Conservation (phyloP, 2,329 filamentous ascomycete genomes). For the Ramichloridium luteum region DNA sequence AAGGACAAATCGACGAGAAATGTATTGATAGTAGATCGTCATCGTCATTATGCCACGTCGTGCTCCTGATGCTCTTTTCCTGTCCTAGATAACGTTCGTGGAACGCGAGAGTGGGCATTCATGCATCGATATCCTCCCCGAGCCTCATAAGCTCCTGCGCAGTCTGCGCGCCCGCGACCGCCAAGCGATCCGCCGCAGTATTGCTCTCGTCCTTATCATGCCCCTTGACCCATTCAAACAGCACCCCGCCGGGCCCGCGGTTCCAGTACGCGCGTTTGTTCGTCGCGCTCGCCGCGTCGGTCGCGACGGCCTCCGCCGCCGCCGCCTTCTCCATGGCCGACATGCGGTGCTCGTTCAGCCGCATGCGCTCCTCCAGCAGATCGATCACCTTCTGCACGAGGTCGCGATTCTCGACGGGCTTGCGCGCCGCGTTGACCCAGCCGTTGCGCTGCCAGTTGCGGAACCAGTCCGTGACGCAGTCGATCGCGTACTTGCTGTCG, state of each 20-base stretch:
- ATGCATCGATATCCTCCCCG: conserved; percentile 2
- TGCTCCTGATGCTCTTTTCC: no score
- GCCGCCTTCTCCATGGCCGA: conserved; percentile 43
- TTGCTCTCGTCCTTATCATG: conserved; percentile 66
- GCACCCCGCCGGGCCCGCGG: conserved; percentile 25
- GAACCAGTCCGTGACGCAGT: conserved; percentile 79
- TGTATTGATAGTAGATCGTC: no score
- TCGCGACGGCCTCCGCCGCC: conserved; percentile 23
- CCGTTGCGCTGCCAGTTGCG: conserved; percentile 60
- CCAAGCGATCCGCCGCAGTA: conserved; percentile 64
- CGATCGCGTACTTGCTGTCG: conserved; percentile 86
- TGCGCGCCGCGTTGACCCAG: conserved; percentile 63
- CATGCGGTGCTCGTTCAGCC: conserved; percentile 20
- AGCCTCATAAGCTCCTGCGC: conserved; percentile 23
- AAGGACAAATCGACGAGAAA: no score
- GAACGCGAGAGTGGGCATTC: no score
- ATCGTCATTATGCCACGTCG: no score
- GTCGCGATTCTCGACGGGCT: conserved; percentile 75
- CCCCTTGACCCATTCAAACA: conserved; percentile 83
- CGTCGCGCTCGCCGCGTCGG: conserved; percentile 4
- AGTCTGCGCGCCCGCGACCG: conserved; percentile 51
- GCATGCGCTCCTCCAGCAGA: conserved; percentile 49
- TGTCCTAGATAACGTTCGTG: no score
- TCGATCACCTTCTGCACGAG: conserved; percentile 60
- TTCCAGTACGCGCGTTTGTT: conserved; percentile 21